These are phyloP conservation scores for Euptelea pleiosperma DNA, from an alignment of 164 flowering plant species.

Conservation along the genomic window DNA sequence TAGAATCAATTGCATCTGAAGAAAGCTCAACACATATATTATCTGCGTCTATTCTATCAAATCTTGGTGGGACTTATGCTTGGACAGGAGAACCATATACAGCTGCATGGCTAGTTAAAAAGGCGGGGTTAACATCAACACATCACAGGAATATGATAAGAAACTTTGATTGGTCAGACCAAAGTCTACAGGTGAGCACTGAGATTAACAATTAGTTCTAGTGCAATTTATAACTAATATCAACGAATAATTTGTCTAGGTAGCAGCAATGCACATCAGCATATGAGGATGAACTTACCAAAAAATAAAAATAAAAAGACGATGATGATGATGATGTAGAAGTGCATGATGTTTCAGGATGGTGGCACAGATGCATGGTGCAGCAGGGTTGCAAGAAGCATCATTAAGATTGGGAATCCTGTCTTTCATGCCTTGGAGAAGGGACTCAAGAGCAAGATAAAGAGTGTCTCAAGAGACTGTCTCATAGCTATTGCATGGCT, in stretches of 20 bases:
- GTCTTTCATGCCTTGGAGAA: slow-evolving; percentile 50
- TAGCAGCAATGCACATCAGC: too few species aligned
- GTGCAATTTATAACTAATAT: neutral
- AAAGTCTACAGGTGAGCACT: slow-evolving; percentile 51
- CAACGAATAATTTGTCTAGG: neutral
- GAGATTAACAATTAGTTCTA: neutral
- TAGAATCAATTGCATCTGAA: slow-evolving; percentile 45
- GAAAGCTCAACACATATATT: slow-evolving; percentile 40
- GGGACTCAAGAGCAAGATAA: slow-evolving; percentile 56
- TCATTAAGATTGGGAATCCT: slow-evolving; percentile 45
- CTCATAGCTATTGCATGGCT: slow-evolving; percentile 65
- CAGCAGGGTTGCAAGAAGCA: slow-evolving; percentile 49
- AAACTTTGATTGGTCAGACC: slow-evolving; percentile 55
- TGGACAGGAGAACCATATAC: slow-evolving; percentile 82
- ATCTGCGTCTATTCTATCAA: slow-evolving; percentile 62
- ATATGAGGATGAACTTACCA: too few species aligned
- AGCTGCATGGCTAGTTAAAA: slow-evolving; percentile 63
- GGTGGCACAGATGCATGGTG: slow-evolving; percentile 49
- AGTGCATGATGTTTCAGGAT: slow-evolving; percentile 45
- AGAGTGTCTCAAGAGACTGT: slow-evolving; percentile 53
- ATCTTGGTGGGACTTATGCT: slow-evolving; percentile 72
- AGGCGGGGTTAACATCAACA: slow-evolving; percentile 50
- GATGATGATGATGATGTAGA: neutral
- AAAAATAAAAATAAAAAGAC: too few species aligned
- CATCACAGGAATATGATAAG: slow-evolving; percentile 54